These are phyloP conservation scores for Extremus antarcticus DNA, from an alignment of 495 filamentous ascomycete species.

Conservation along the genomic window DNA sequence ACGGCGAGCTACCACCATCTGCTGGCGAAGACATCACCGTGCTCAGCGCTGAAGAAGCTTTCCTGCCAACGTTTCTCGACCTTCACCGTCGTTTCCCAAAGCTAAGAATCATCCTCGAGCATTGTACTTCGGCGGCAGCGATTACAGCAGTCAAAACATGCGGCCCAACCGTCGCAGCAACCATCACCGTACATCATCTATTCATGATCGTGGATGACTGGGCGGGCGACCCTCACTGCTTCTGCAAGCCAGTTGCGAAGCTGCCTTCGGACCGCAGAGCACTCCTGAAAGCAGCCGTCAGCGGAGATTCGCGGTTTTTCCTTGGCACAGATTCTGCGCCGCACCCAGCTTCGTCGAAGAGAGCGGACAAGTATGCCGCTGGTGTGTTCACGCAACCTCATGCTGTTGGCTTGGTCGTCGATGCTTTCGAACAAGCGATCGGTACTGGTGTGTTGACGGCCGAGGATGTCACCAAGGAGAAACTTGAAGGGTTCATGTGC, in stretches of 20 bases:
- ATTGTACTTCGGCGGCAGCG: conserved; percentile 77
- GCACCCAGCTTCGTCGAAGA: conserved; percentile 65
- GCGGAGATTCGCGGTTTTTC: conserved; percentile 72
- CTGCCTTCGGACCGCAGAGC: conserved; percentile 63
- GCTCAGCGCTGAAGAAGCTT: conserved; percentile 68
- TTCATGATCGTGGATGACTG: conserved; percentile 68
- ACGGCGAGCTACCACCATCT: conserved; percentile 46
- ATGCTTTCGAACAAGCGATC: conserved; percentile 60
- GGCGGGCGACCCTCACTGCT: conserved; percentile 64
- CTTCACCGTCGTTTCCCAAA: conserved; percentile 68
- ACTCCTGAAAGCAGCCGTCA: conserved; percentile 55
- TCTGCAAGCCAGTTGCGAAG: conserved; percentile 61
- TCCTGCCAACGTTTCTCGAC: conserved; percentile 62
- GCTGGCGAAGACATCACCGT: conserved; percentile 45
- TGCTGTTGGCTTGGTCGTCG: conserved; percentile 61
- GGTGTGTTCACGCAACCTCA: conserved; percentile 90
- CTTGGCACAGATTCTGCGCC: conserved; percentile 67
- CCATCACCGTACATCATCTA: conserved; percentile 70
- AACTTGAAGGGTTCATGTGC: conserved; percentile 63
- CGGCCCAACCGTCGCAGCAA: conserved; percentile 63
- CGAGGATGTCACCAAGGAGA: conserved; percentile 57
- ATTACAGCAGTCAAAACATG: conserved; percentile 64
- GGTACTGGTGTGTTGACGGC: conserved; percentile 53
- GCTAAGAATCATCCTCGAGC: conserved; percentile 68
- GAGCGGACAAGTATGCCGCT: conserved; percentile 55